Evolutionary conservation across 2,329 filamentous ascomycete species (phyloP).

Genomic region (Huntiella moniliformis): DNA sequence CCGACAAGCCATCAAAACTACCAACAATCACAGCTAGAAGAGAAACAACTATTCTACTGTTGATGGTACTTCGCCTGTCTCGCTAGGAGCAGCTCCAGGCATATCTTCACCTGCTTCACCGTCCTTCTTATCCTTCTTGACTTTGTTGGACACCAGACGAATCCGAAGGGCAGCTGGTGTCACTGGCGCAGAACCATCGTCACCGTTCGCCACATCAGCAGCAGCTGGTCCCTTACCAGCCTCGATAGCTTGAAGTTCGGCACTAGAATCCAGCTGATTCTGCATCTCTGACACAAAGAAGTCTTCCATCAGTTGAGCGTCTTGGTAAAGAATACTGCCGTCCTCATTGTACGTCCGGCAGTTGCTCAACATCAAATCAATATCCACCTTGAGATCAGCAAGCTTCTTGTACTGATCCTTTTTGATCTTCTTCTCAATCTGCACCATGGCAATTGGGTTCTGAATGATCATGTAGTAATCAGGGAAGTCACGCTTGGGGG

Average conservation of each 20-base stretch:
- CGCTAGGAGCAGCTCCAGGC: not conserved
- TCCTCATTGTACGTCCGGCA: conserved; percentile 96
- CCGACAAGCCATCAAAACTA: not conserved
- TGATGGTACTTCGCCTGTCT: too few species aligned
- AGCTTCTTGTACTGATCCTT: conserved; percentile 78
- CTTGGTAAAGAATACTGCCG: conserved; percentile 73
- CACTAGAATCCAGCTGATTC: conserved; percentile 33
- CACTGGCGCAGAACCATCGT: conserved; percentile 12
- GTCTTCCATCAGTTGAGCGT: conserved; percentile 75
- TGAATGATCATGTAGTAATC: conserved; percentile 93
- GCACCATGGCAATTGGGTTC: conserved; percentile 87
- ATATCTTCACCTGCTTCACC: not conserved
- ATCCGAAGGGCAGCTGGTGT: conserved; percentile 5
- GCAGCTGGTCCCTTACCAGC: conserved; percentile 18
- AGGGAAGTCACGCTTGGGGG: conserved; percentile 72
- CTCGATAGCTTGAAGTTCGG: conserved; percentile 38
- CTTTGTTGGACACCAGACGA: conserved; percentile 28
- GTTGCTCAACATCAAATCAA: conserved; percentile 71
- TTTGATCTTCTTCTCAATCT: conserved; percentile 88
- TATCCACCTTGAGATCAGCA: conserved; percentile 63
- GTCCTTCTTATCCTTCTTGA: conserved; percentile 16
- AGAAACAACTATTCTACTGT: not conserved
- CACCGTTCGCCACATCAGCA: conserved; percentile 13
- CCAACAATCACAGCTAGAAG: not conserved
- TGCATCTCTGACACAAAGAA: conserved; percentile 36